Evolutionary conservation across 169 alveolate species (phyloP).

Genomic region (Eimeria maxima): DNA sequence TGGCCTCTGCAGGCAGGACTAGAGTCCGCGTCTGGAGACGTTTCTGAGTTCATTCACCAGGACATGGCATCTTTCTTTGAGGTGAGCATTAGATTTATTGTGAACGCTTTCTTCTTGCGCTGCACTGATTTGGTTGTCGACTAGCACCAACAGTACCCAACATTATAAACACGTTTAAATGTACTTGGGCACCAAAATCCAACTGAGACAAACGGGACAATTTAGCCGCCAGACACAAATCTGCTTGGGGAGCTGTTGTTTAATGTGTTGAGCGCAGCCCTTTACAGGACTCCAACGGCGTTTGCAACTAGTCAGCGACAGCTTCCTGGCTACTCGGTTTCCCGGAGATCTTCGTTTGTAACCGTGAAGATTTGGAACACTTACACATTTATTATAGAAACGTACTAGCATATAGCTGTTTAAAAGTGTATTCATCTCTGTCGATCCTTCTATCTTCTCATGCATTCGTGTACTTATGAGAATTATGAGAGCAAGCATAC

Average conservation of each 20-base stretch:
- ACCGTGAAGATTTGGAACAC: neutral
- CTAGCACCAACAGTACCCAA: neutral
- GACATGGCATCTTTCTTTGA: neutral
- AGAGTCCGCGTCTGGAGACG: neutral
- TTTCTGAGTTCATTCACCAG: conserved; percentile 5
- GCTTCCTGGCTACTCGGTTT: conserved; percentile 9
- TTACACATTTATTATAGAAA: neutral
- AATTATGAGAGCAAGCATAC: neutral
- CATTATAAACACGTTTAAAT: neutral
- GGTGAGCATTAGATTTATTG: neutral
- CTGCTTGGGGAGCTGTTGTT: neutral
- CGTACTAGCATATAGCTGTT: neutral
- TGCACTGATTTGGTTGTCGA: neutral
- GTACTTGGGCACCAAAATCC: neutral
- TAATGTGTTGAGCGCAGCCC: neutral
- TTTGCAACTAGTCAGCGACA: neutral
- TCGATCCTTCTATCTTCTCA: neutral
- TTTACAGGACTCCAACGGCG: neutral
- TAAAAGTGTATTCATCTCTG: neutral
- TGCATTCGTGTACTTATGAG: neutral
- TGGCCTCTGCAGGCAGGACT: conserved; percentile 40
- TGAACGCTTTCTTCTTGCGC: neutral
- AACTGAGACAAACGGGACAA: no score
- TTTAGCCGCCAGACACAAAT: neutral
- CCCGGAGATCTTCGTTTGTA: neutral